Percentiles rank a stretch among this genome's conserved stretches.
These are phyloP conservation scores for Stropharia rugosoannulata DNA, from an alignment of 768 basidiomycete species.

Conservation along the genomic window DNA sequence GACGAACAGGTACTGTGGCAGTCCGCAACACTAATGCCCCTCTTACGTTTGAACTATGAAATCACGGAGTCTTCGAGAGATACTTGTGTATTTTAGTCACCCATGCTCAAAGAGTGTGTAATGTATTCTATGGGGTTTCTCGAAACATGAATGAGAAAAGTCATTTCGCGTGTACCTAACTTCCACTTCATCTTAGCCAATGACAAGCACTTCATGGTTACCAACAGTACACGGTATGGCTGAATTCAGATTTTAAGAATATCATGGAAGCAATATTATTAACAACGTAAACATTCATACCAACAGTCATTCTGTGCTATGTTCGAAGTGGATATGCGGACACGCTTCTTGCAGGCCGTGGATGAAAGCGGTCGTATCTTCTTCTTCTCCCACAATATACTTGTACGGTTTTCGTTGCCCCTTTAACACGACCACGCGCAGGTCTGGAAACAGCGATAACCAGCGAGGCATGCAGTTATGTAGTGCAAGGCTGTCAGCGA, in stretches of 20 bases:
- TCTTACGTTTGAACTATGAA: slow-evolving; percentile 1
- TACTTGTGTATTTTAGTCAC: too few relatives aligned
- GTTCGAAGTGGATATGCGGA: neutral
- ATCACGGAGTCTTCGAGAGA: too few relatives aligned
- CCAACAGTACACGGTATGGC: neutral
- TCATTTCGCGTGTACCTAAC: too few relatives aligned
- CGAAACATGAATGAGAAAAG: too few relatives aligned
- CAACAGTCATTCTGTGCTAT: neutral
- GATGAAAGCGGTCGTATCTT: neutral
- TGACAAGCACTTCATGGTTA: neutral
- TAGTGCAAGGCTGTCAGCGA: slow-evolving; percentile 5
- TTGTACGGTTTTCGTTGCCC: neutral
- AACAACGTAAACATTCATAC: neutral
- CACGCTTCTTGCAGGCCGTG: neutral
- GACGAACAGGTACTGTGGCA: neutral
- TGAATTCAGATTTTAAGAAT: neutral
- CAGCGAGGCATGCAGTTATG: slow-evolving; percentile 9
- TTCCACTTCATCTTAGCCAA: neutral
- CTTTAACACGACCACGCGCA: slow-evolving; percentile 12
- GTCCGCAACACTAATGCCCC: neutral
- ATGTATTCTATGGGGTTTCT: too few relatives aligned
- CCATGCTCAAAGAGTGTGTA: too few relatives aligned
- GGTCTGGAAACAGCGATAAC: slow-evolving; percentile 14
- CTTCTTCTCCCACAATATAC: neutral
- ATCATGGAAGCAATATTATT: neutral